These are phyloP conservation scores for Trichoderma lentiforme DNA, from an alignment of 2,329 filamentous ascomycete species.

Conservation along the genomic window DNA sequence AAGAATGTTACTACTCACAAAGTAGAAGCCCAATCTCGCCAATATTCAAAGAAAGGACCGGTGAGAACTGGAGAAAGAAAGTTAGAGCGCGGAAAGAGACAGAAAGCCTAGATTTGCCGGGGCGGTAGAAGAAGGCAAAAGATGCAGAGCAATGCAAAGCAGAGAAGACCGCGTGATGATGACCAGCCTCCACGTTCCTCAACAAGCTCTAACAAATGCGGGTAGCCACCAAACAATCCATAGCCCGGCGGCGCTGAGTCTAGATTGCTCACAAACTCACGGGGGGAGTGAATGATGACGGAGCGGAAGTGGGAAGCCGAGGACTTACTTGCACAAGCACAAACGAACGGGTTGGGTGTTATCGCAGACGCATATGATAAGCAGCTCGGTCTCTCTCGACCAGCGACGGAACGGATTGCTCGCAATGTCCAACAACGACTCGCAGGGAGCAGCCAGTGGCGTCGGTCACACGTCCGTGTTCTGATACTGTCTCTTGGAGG, in stretches of 20 bases:
- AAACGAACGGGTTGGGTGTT: background rate
- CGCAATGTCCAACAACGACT: background rate
- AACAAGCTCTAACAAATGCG: constrained; percentile 12
- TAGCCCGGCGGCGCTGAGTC: background rate
- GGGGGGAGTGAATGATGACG: background rate
- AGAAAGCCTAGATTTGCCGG: background rate
- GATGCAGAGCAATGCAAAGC: background rate
- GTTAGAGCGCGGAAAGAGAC: background rate
- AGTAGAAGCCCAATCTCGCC: background rate
- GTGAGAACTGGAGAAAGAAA: background rate
- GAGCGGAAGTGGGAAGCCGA: background rate
- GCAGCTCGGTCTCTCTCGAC: background rate
- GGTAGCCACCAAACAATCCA: constrained; percentile 20
- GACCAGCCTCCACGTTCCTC: constrained; percentile 15
- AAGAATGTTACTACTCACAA: background rate
- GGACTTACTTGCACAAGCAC: background rate
- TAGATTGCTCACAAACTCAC: background rate
- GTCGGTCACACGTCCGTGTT: background rate
- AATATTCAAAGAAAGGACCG: background rate
- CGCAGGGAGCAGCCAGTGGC: background rate
- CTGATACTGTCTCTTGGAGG: background rate
- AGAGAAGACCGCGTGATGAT: constrained; percentile 22
- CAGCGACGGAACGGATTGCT: background rate
- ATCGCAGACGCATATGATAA: background rate
- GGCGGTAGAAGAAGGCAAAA: background rate